Evolutionary conservation across 352 stramenopile species (phyloP), one percentile per base, ranked within the genome.

Genomic region (Pythium dissotocum): DNA sequence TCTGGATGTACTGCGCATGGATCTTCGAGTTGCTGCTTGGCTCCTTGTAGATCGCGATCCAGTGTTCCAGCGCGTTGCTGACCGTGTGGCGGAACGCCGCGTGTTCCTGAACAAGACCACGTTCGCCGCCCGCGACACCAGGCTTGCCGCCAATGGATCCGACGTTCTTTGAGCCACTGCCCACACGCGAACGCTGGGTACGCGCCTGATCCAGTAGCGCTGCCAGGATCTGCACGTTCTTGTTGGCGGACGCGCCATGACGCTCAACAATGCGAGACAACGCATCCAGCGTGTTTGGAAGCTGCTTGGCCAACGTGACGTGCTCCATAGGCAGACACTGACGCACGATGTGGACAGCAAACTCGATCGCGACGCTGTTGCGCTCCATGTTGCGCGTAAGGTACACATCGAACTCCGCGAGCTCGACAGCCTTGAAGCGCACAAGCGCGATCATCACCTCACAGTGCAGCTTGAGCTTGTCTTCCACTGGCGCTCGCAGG

Each of bases 1-100:
- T 92, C 73, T 98, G 90, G 13, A 99, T 86, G 77, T 98, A 99
- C 72, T 98, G 94, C n/a, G 85, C 82, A 67, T 98, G 85, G 48
- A 97, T 95, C 77, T 99, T 99, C 61, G 98, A 97, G 69, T 93
- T 94, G 40, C 85, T 88, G 26, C 79, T 85, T 13, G 88, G 86
- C 42, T 99, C 96, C 73, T 92, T 98, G 71, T 98, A 97, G 51
- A 99, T 90, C 21, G 96, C 95, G 52, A 99, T 98, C 98, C 98
- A 99, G 76, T 98, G 90, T 64, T 99, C 97, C 60, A 99, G 76
- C 54, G 99, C 88, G 55, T 96, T 96, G 77, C 82, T 93, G 33
- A 96, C 87, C 0, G 88, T 96, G 73, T 96, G 87, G 12, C 84
- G 84, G 70, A 93, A 96, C 58, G 83, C 84, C 46, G 87, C 85